Percentiles rank a stretch among this genome's conserved stretches.
These are phyloP conservation scores for Phialocephala subalpina DNA, from an alignment of 2,329 filamentous ascomycete genomes.

Conservation along the genomic window DNA sequence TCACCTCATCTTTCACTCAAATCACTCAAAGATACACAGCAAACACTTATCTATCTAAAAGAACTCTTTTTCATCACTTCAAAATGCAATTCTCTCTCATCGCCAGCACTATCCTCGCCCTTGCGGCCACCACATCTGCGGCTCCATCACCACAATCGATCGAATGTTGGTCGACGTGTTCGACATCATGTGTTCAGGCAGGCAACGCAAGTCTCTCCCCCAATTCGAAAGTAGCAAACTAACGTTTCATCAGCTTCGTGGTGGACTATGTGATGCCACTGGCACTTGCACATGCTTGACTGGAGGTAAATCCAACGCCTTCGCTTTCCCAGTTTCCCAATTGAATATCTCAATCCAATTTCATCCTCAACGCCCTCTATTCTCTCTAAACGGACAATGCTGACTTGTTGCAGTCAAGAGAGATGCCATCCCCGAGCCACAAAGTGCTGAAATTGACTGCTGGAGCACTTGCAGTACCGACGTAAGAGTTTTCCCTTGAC, in stretches of 20 bases:
- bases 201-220: no score
- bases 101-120: neutral
- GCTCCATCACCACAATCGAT: conserved; percentile 2
- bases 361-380: no score
- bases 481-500: no score
- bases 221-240: no score
- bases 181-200: neutral
- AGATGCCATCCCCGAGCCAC: conserved; percentile 5
- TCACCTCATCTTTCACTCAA: neutral
- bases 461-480: conserved; percentile 2
- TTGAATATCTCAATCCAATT: no score
- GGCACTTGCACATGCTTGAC: conserved; percentile 16
- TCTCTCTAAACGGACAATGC: no score
- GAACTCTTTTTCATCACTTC: neutral
- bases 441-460: conserved; percentile 3
- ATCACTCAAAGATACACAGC: neutral
- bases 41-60: neutral
- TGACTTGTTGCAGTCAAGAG: neutral
- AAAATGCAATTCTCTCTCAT: conserved; percentile 10
- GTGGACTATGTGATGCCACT: neutral
- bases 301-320: no score
- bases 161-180: conserved; percentile 6
- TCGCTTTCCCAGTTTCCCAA: no score
- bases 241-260: no score
- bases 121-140: neutral